phyloP scores from a whole-genome alignment of 805 yeast species.

The Saccharomycopsis synnaedendra region DNA sequence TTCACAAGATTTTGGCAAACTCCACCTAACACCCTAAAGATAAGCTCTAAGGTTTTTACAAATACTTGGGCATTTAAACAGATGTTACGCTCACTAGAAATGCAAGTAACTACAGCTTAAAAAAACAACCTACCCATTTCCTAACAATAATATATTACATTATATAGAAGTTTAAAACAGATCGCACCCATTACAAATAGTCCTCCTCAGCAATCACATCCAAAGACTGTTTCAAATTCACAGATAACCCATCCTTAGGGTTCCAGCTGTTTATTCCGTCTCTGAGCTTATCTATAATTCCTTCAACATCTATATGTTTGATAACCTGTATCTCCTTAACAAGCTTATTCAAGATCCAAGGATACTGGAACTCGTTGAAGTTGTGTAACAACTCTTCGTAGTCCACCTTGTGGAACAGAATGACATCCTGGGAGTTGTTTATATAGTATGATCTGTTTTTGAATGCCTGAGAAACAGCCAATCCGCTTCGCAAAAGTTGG shows the following conservation, averaged over 20 bases:
- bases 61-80: too few relatives aligned
- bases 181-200: conserved; percentile 5
- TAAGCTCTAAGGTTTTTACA: too few relatives aligned
- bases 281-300: conserved; percentile 49
- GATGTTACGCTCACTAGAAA: too few relatives aligned
- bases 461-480: neutral
- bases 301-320: conserved; percentile 1
- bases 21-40: too few relatives aligned
- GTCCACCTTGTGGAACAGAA: conserved; percentile 32
- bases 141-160: too few relatives aligned
- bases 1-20: too few relatives aligned
- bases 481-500: conserved; percentile 7
- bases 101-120: too few relatives aligned
- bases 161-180: neutral
- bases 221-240: conserved; percentile 71
- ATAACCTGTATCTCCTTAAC: conserved; percentile 36
- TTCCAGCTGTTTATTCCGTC: conserved; percentile 73
- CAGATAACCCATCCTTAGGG: conserved; percentile 71
- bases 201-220: conserved; percentile 34
- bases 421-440: conserved; percentile 21
- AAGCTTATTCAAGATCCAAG: conserved; percentile 88
- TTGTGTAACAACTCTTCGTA: conserved; percentile 59
- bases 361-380: conserved; percentile 59
- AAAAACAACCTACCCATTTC: too few relatives aligned
- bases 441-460: conserved; percentile 4